Evolutionary conservation across 768 basidiomycete genomes (phyloP), one percentile per base, ranked within the genome.

Genomic region (Suillus subaureus): DNA sequence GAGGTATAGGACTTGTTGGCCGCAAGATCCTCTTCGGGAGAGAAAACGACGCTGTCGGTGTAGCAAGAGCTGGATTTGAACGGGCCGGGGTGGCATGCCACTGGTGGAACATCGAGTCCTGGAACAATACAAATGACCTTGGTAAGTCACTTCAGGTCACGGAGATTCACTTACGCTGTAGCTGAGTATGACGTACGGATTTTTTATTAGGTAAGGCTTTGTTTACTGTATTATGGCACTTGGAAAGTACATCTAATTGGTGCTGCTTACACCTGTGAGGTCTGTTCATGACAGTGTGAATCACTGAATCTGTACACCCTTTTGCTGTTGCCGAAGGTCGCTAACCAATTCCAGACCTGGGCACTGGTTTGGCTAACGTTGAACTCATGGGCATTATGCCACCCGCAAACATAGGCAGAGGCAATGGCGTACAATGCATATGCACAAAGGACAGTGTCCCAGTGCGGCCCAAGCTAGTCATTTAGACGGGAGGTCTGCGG

Each of bases 71-170:
- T 64, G 65, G 62, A 68, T 37, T 45, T 66, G 28, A 67, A 66
- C 9, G 62, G 64, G 21, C 11, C 6, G 23, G 57, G 52, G 16
- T 62, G n/a, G n/a, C n/a, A n/a, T n/a, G 51, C 70, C 68, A 69
- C 21, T 66, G 68, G 55, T 67, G 64, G 51, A 71, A 66, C 70
- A 70, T 71, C 7, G 70, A 70, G 52, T 71, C 70, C 70, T 71
- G 54, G 58, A 23, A 21, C 35, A 40, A 55, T 21, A 43, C 2
- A 21, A 33, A 47, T 33, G 54, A 33, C 4, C 3, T n/a, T 11
- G 21, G 31, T 45, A 26, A 33, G 54, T 55, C 18, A 4, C 54
- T 55, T 11, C 54, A 55, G 51, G 52, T 54, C 11, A 33, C 11
- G 52, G 31, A 31, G 16, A 54, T 33, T 16, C 8, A 54, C 54